phyloP scores from a whole-genome alignment of 176 grass and related monocot species.

The Carex parvula region DNA sequence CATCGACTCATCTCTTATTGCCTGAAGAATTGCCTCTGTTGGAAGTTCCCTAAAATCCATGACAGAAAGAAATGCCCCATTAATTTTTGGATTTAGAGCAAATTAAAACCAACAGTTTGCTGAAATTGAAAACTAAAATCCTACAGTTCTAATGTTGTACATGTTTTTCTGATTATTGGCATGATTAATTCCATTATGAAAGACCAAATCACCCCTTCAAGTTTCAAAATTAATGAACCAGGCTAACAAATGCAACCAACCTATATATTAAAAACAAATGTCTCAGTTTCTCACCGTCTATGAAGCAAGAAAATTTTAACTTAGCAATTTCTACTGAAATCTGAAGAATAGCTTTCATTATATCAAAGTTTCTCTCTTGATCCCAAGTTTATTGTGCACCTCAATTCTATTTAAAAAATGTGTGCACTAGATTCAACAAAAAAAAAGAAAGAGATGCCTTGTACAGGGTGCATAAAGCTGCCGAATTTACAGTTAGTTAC shows the following conservation, averaged over 20 bases:
- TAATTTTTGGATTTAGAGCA: not conserved
- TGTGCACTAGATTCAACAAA: not conserved
- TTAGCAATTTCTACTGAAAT: not conserved
- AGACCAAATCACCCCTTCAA: not conserved
- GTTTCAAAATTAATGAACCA: not conserved
- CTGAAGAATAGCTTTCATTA: not conserved
- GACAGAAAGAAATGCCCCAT: slow-evolving; percentile 12
- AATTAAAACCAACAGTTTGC: not conserved
- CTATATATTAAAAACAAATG: not conserved
- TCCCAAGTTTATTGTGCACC: not conserved
- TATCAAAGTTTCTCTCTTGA: not conserved
- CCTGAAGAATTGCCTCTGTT: slow-evolving; percentile 76
- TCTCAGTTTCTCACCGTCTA: not conserved
- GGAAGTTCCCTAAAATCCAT: slow-evolving; percentile 64
- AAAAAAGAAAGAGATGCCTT: not conserved
- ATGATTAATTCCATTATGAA: not conserved
- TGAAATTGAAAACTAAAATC: not conserved
- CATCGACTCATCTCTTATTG: slow-evolving; percentile 93
- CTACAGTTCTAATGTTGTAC: not conserved
- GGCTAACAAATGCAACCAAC: not conserved
- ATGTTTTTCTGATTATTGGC: not conserved
- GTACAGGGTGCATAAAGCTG: not conserved
- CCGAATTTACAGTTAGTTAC: slow-evolving; percentile 28
- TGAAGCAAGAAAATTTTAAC: not conserved
- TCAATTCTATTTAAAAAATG: not conserved